Percentiles rank a stretch among this genome's conserved stretches.
These are phyloP conservation scores for Cystobasidiaceae sp. DNA, from an alignment of 1,284 basidiomycete species.

Conservation along the genomic window DNA sequence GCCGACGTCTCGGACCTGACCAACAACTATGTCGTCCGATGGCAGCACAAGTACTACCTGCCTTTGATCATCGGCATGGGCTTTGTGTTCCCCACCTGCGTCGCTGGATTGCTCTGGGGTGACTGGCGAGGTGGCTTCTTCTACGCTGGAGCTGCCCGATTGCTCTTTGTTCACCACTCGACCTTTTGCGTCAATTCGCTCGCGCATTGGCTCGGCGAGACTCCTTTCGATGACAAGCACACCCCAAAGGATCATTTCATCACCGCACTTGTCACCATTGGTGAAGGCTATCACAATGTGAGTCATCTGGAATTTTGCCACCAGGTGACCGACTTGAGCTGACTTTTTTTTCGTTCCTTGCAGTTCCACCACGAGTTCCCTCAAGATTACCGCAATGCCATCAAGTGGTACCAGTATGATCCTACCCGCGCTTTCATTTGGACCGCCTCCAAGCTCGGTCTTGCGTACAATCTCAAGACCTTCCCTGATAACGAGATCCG, in stretches of 20 bases:
- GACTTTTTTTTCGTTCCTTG: background rate
- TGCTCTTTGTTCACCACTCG: constrained; percentile 85
- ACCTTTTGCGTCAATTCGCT: constrained; percentile 95
- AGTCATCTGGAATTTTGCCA: too few species aligned
- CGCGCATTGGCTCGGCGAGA: constrained; percentile 87
- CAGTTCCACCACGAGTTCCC: constrained; percentile 44
- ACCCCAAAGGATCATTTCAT: constrained; percentile 82
- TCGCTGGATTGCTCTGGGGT: constrained; percentile 75
- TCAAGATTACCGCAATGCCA: constrained; percentile 79
- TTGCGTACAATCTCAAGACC: constrained; percentile 79
- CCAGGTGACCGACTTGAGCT: constrained; percentile 11
- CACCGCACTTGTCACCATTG: constrained; percentile 80
- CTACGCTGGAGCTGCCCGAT: constrained; percentile 74
- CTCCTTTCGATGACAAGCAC: constrained; percentile 91
- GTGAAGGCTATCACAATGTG: constrained; percentile 95
- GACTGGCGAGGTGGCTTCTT: constrained; percentile 79
- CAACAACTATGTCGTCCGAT: constrained; percentile 68
- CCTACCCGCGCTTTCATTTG: constrained; percentile 67
- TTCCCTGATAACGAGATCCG: constrained; percentile 92
- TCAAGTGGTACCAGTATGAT: constrained; percentile 87
- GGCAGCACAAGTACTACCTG: constrained; percentile 81
- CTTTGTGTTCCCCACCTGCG: constrained; percentile 65
- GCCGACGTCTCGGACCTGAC: constrained; percentile 81
- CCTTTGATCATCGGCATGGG: constrained; percentile 66
- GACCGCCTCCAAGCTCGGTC: constrained; percentile 59